Conservation (phyloP, 73 alveolate genomes). For the Breviolum minutum region DNA sequence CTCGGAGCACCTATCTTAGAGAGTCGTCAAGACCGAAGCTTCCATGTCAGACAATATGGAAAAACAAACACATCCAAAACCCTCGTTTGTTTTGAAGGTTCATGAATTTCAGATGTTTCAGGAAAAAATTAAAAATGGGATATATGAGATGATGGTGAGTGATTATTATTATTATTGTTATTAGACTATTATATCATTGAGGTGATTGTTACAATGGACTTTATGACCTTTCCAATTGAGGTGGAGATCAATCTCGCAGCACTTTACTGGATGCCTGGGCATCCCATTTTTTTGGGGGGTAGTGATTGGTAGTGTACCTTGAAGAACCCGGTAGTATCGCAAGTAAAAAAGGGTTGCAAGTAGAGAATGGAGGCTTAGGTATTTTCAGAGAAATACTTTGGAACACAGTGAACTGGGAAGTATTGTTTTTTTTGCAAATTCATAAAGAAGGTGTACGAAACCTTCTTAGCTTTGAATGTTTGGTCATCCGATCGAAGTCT, state of each 20-base stretch:
- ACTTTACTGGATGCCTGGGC: background rate
- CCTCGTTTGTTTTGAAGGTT: too few species aligned
- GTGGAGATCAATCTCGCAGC: constrained; percentile 63
- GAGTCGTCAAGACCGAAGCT: background rate
- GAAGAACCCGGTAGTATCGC: too few species aligned
- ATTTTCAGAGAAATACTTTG: background rate
- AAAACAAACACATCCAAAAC: background rate
- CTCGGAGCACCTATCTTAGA: background rate
- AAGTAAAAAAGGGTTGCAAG: too few species aligned
- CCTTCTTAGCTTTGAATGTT: too few species aligned
- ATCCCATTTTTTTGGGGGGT: background rate
- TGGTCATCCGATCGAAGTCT: too few species aligned
- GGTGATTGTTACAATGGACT: too few species aligned
- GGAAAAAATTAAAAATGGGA: too few species aligned
- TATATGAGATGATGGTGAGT: too few species aligned
- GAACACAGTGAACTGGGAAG: background rate
- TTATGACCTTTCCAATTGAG: background rate
- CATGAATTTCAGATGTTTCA: too few species aligned
- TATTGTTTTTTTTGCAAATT: background rate
- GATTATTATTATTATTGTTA: background rate
- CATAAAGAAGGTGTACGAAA: too few species aligned
- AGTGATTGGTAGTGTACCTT: too few species aligned
- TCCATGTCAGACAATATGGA: background rate
- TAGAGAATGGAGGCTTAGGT: background rate
- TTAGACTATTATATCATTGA: background rate